Percentiles rank a stretch among this genome's conserved stretches.
These are phyloP conservation scores for Ogataea hybrid DNA, from an alignment of 1,139 yeast species.

Conservation along the genomic window DNA sequence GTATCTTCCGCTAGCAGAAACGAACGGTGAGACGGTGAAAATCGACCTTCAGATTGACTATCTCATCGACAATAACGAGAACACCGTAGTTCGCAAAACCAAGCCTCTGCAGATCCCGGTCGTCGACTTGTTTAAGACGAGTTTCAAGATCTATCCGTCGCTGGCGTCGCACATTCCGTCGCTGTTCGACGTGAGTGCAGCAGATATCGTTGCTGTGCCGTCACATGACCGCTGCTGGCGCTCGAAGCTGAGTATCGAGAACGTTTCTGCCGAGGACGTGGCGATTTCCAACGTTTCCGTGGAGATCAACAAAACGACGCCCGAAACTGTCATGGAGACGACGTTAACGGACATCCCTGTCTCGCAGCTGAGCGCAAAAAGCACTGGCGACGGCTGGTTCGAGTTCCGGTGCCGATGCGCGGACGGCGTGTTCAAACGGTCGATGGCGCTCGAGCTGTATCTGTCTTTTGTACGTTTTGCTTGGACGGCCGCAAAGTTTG, in stretches of 20 bases:
- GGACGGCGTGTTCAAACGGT: conserved; percentile 15
- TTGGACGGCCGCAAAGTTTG: conserved; percentile 5
- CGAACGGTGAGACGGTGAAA: conserved; percentile 18
- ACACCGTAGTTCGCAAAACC: conserved; percentile 35
- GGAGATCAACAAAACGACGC: conserved; percentile 7
- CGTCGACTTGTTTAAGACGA: conserved; percentile 38
- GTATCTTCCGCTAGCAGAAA: conserved; percentile 31
- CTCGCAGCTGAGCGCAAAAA: background rate
- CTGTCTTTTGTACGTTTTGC: conserved; percentile 17
- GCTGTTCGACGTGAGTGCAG: conserved; percentile 33
- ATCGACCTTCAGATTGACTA: conserved; percentile 20
- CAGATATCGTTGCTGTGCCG: conserved; percentile 37
- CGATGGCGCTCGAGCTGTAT: conserved; percentile 19
- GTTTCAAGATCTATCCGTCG: conserved; percentile 40
- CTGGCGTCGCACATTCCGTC: conserved; percentile 42
- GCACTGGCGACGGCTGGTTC: conserved; percentile 8
- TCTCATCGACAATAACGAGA: conserved; percentile 30
- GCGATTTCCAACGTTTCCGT: conserved; percentile 11
- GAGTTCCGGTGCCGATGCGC: conserved; percentile 16
- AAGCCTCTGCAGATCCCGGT: conserved; percentile 35
- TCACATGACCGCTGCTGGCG: conserved; percentile 49
- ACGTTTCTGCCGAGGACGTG: conserved; percentile 15
- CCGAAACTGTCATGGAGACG: conserved; percentile 14
- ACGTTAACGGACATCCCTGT: background rate
- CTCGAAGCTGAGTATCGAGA: conserved; percentile 31